Base-by-base conservation (phyloP, 306 rosid species). In the Luffa acutangula region DNA sequence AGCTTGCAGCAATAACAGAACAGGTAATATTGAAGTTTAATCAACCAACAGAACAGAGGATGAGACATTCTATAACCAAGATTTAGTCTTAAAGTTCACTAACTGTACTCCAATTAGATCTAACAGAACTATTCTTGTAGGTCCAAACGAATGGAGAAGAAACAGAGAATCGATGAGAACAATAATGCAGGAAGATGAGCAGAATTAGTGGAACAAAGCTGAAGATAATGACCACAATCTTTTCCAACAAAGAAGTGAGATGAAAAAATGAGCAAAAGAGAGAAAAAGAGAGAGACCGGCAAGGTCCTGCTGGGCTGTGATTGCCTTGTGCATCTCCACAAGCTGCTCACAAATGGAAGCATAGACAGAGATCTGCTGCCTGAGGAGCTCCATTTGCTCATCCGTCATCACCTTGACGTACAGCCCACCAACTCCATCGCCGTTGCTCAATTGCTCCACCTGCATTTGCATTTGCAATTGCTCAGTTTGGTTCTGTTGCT, bases 331-430 rank as follows among this genome's bases (percentile, higher is more conserved):
- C 92, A 92, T 82, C 82, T 90, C 85, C 77, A 86, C 91, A 18
- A 90, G 96, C 46, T 87, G 91, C 14, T 92, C 93, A 15, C 89
- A 92, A 0, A 92, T 87, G 85, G 89, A 77, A 53, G 90, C 82
- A 80, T 92, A 92, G 58, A 88, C 90, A 31, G 91, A 84, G 57
- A 92, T 92, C 82, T 92, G 96, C 31, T 82, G 87, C 48, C 93
- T 58, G 0, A 92, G 88, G 1, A 88, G 78, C 77, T 93, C 93
- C 88, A 91, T 76, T 86, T 93, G 93, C 41, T 91, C 96, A 33
- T 93, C 96, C 0, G 91, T 90, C 97, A 93, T 89, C 36, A 93
- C 96, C 56, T 89, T 90, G 12, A 88, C 85, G 42, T 49, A 83
- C 48, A 89, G 70, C 17, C 84, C 81, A n/a, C 31, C 65, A 43